Percentiles rank a stretch among this genome's conserved stretches.
These are phyloP conservation scores for Lactifluus rugatus DNA, from an alignment of 768 basidiomycete species.

Conservation along the genomic window DNA sequence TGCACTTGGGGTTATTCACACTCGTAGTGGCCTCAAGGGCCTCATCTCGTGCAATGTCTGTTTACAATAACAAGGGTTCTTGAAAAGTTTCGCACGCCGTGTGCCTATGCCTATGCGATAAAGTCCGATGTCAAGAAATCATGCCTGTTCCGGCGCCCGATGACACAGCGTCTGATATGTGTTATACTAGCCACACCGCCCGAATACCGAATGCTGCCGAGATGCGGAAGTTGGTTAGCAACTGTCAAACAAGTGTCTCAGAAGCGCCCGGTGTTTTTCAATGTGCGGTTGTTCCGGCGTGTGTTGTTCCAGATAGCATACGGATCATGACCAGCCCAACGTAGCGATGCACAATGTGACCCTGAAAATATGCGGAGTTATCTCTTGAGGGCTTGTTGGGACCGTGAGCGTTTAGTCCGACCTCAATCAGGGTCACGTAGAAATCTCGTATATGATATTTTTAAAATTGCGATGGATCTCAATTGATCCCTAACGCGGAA, in stretches of 20 bases:
- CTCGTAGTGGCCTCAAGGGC: conserved; percentile 21
- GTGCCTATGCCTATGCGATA: background rate
- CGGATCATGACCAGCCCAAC: background rate
- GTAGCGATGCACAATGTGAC: background rate
- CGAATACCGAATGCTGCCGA: background rate
- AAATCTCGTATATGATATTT: background rate
- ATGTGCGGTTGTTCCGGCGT: background rate
- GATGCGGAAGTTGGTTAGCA: background rate
- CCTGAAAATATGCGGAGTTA: background rate
- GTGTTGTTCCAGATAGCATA: background rate
- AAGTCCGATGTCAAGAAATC: conserved; percentile 3
- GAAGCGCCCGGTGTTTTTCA: background rate
- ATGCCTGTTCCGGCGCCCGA: background rate
- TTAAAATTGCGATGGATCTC: background rate
- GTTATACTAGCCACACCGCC: background rate
- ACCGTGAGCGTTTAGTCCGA: background rate
- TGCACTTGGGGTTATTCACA: conserved; percentile 19
- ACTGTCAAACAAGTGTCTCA: conserved; percentile 11
- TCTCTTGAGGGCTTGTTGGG: too few relatives aligned
- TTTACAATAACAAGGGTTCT: conserved; percentile 21
- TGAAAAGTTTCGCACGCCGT: conserved; percentile 11
- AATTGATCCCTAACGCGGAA: conserved; percentile 1
- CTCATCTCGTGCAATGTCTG: conserved; percentile 20
- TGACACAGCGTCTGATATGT: background rate
- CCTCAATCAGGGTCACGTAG: background rate